phyloP scores from a whole-genome alignment of 2,329 filamentous ascomycete species.

The Biscogniauxia mediterranea region DNA sequence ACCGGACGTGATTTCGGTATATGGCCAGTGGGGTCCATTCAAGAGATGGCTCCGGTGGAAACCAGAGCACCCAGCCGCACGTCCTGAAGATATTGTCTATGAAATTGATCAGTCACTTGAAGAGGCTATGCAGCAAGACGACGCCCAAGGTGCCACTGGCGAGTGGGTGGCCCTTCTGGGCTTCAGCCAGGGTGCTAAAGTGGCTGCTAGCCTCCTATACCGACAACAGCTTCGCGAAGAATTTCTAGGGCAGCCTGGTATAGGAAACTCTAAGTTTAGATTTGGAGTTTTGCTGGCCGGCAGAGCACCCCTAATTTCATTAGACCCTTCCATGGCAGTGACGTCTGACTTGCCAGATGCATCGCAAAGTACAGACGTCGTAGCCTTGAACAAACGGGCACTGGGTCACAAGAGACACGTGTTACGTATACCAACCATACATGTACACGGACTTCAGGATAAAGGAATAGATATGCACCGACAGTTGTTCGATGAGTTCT shows the following conservation, averaged over 20 bases:
- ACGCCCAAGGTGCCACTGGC: slow-evolving; percentile 43
- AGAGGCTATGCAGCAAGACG: slow-evolving; percentile 47
- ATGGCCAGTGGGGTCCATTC: slow-evolving; percentile 62
- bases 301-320: slow-evolving; percentile 51
- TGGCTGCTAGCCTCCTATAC: slow-evolving; percentile 54
- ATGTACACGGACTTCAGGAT: slow-evolving; percentile 62
- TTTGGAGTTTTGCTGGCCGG: slow-evolving; percentile 61
- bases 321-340: slow-evolving; percentile 34
- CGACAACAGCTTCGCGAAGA: slow-evolving; percentile 55
- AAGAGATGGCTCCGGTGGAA: slow-evolving; percentile 56
- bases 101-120: slow-evolving; percentile 37
- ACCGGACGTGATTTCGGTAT: slow-evolving; percentile 59
- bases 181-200: slow-evolving; percentile 62
- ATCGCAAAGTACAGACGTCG: neutral
- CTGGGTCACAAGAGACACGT: slow-evolving; percentile 34
- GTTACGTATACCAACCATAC: slow-evolving; percentile 55
- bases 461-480: slow-evolving; percentile 56
- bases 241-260: slow-evolving; percentile 25
- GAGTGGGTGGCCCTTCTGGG: slow-evolving; percentile 57
- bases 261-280: slow-evolving; percentile 42
- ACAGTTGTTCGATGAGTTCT: slow-evolving; percentile 54
- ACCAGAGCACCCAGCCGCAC: slow-evolving; percentile 48
- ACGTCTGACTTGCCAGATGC: neutral
- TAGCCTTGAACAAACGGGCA: neutral
- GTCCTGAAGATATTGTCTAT: slow-evolving; percentile 38